Conservation (phyloP, 192 early-diverging fungal genomes). For the Powellomyces hirtus region DNA sequence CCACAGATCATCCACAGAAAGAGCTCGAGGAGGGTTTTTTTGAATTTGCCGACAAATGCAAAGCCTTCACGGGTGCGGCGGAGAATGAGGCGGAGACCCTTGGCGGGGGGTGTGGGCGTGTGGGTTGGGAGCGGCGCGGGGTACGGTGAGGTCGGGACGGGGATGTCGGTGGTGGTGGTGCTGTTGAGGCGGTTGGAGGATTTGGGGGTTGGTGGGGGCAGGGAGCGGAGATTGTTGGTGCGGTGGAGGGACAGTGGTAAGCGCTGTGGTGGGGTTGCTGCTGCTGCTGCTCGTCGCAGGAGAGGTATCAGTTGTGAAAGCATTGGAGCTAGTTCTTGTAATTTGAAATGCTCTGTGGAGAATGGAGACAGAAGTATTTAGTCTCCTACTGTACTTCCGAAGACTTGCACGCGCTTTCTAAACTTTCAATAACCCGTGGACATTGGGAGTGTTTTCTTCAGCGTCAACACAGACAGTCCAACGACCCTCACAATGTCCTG, state of each 20-base stretch:
- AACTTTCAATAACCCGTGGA: too few species aligned
- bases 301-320: too few species aligned
- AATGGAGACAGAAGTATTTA: too few species aligned
- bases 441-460: too few species aligned
- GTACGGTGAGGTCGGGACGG: not conserved
- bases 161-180: not conserved
- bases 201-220: not conserved
- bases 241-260: not conserved
- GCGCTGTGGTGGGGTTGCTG: too few species aligned
- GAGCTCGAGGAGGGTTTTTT: conserved; percentile 16
- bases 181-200: not conserved
- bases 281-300: too few species aligned
- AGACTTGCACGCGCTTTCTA: too few species aligned
- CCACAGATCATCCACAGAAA: conserved; percentile 31
- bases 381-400: too few species aligned
- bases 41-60: conserved; percentile 7
- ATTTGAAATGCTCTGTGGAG: too few species aligned
- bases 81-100: conserved; percentile 1
- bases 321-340: too few species aligned
- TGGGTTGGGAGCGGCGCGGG: conserved; percentile 17
- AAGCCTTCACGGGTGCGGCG: not conserved
- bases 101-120: conserved; percentile 10
- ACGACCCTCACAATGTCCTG: too few species aligned
- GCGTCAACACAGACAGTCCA: too few species aligned
- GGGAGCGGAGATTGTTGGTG: not conserved